Evolutionary conservation across 1,139 yeast species (phyloP), one percentile per base, ranked within the genome.

Genomic region (Debaryomyces sp.): DNA sequence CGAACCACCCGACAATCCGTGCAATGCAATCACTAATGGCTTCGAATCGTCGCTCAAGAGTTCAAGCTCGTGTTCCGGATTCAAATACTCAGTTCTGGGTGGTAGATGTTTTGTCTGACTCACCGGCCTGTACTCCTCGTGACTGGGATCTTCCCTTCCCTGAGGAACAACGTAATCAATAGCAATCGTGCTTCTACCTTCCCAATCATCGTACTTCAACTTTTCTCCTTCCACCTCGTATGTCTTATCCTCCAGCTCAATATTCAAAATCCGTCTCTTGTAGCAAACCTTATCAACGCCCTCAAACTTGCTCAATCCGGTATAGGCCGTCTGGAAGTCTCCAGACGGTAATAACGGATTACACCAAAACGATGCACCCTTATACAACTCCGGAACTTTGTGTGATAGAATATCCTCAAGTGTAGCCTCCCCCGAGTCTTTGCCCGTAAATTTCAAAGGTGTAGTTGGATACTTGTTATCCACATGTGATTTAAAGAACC

Each of bases 1-100:
- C 8, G 86, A 81, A 0, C 88, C 87, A 15, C 88, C 88, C 9
- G 85, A 77, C 41, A 82, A 69, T 2, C 88, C 88, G 61, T 82
- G 88, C 37, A 81, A 63, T 1, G 81, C 78, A 44, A 82, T 68
- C 21, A 82, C 62, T 56, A 82, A 68, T 0, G 87, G 87, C 53
- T 68, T 75, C 12, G 68, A 63, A 53, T 79, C 80, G 26, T 64
- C 66, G 3, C 62, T 50, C 36, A 73, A 52, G 8, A 60, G 49
- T 10, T 62, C 63, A 13, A 64, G 58, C 46, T 76, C 81, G 15
- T 57, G 51, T 4, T 56, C 50, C 0, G 76, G 76, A 48, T 75
- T 65, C 49, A 71, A 56, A 57, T 64, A 77, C 51, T 68, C 67
- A 0, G 82, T 78, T 44, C 80, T 61, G 5, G 78, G 77, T 2